Conservation (phyloP, 169 alveolate genomes). For the Pseudocohnilembus persalinus region DNA sequence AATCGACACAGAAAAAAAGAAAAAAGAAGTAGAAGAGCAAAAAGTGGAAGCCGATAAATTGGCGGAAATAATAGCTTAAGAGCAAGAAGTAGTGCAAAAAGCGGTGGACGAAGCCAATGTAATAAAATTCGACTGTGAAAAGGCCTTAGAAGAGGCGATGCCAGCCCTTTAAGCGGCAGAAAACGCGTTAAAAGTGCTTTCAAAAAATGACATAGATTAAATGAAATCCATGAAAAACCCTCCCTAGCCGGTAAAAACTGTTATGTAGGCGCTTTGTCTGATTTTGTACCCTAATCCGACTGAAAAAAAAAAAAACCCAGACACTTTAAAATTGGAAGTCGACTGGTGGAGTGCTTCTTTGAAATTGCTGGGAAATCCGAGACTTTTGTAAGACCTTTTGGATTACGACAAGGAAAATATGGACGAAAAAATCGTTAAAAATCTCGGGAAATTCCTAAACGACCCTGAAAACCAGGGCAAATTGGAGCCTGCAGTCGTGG, state of each 20-base stretch:
- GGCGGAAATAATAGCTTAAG: slow-evolving; percentile 81
- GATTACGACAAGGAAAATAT: slow-evolving; percentile 77
- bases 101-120: slow-evolving; percentile 83
- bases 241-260: slow-evolving; percentile 68
- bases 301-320: slow-evolving; percentile 59
- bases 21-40: slow-evolving; percentile 69
- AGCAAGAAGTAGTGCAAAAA: slow-evolving; percentile 83
- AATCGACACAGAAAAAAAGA: slow-evolving; percentile 71
- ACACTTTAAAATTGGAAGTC: slow-evolving; percentile 63
- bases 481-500: slow-evolving; percentile 66
- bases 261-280: slow-evolving; percentile 71
- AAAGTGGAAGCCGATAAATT: slow-evolving; percentile 84
- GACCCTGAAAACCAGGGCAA: slow-evolving; percentile 56
- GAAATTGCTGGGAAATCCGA: slow-evolving; percentile 72
- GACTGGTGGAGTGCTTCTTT: slow-evolving; percentile 88
- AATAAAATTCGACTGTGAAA: slow-evolving; percentile 89
- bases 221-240: slow-evolving; percentile 85
- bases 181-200: slow-evolving; percentile 81
- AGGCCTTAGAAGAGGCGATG: slow-evolving; percentile 85
- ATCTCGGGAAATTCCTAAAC: slow-evolving; percentile 41
- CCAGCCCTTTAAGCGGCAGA: slow-evolving; percentile 86
- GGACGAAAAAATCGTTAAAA: slow-evolving; percentile 73
- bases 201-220: slow-evolving; percentile 81
- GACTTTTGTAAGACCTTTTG: slow-evolving; percentile 53
- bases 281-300: slow-evolving; percentile 51